A percentile compares a stretch with the other conserved stretches of the same genome.
These are phyloP conservation scores for Pterocarpus macrocarpus DNA, from an alignment of 306 rosid genomes.

Conservation along the genomic window DNA sequence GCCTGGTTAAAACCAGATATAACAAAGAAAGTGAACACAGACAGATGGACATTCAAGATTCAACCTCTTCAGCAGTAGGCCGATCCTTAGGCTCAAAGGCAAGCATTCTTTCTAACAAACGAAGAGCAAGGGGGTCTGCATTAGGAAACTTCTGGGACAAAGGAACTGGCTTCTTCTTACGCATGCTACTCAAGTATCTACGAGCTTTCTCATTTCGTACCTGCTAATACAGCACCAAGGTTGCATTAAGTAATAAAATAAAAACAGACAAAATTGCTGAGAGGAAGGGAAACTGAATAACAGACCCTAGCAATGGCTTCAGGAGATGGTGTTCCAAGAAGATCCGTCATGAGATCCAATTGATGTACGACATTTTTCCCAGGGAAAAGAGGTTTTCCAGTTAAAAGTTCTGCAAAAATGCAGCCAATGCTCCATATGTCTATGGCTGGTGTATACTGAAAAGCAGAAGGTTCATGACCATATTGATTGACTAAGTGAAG, in stretches of 20 bases:
- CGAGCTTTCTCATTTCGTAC: constrained; percentile 97
- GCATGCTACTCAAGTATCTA: constrained; percentile 95
- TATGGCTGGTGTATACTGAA: constrained; percentile 98
- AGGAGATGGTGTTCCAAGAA: constrained; percentile 90
- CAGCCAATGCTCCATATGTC: constrained; percentile 99
- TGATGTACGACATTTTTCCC: constrained; percentile 99
- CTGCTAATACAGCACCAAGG: constrained; percentile 52
- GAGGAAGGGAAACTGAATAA: constrained; percentile 38
- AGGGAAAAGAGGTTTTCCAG: constrained; percentile 98
- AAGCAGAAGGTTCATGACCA: constrained; percentile 31
- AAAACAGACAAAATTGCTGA: constrained; percentile 22
- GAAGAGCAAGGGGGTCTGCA: constrained; percentile 96
- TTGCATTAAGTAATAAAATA: constrained; percentile 38
- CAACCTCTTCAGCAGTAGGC: constrained; percentile 98
- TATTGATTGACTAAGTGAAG: constrained; percentile 11
- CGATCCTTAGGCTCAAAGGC: constrained; percentile 98
- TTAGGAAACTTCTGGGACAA: constrained; percentile 91
- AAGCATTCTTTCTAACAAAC: constrained; percentile 92
- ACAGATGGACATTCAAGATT: constrained; percentile 43
- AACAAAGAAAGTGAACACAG: constrained; percentile 31
- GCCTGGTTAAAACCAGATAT: constrained; percentile 33
- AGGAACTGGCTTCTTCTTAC: constrained; percentile 90
- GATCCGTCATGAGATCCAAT: constrained; percentile 94
- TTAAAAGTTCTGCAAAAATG: constrained; percentile 95
- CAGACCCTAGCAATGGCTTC: constrained; percentile 96